A percentile compares a stretch with the other conserved stretches of the same genome.
Conservation (phyloP, 2,329 filamentous ascomycete species). For the Xylariaceae sp. region DNA sequence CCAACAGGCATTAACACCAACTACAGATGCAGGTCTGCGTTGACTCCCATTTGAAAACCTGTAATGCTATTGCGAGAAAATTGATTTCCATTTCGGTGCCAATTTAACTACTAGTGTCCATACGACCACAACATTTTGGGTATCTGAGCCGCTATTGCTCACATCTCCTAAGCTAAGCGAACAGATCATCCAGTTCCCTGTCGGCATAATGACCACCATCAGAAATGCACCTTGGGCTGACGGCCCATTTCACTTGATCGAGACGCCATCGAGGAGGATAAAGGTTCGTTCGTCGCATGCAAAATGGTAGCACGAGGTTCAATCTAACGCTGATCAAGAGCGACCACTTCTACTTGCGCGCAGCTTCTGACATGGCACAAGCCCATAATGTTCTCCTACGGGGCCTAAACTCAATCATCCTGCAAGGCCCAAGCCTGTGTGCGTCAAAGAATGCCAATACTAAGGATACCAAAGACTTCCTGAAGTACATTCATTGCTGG, state of each 20-base stretch:
- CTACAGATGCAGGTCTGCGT: too few relatives aligned
- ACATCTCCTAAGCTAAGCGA: too few relatives aligned
- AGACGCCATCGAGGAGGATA: slow-evolving; percentile 32
- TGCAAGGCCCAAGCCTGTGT: slow-evolving; percentile 29
- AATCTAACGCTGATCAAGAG: slow-evolving; percentile 7
- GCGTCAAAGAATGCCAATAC: slow-evolving; percentile 4
- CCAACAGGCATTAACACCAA: too few relatives aligned
- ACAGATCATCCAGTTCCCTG: too few relatives aligned
- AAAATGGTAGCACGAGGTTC: slow-evolving; percentile 19
- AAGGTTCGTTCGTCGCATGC: slow-evolving; percentile 31
- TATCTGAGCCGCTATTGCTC: too few relatives aligned
- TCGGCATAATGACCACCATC: slow-evolving; percentile 9
- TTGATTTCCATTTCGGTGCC: too few relatives aligned
- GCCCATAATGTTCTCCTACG: slow-evolving; percentile 25
- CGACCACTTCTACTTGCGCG: slow-evolving; percentile 20
- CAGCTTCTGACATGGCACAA: slow-evolving; percentile 24
- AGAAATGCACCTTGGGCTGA: slow-evolving; percentile 14
- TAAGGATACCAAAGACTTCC: slow-evolving; percentile 27
- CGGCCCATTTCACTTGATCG: slow-evolving; percentile 8
- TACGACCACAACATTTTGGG: too few relatives aligned
- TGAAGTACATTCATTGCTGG: slow-evolving; percentile 33
- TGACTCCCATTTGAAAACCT: too few relatives aligned
- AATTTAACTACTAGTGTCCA: too few relatives aligned
- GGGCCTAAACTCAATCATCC: slow-evolving; percentile 33
- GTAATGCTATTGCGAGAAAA: too few relatives aligned